phyloP scores from a whole-genome alignment of 139 green algal genomes.

The Tetradesmus lagerheimii region DNA sequence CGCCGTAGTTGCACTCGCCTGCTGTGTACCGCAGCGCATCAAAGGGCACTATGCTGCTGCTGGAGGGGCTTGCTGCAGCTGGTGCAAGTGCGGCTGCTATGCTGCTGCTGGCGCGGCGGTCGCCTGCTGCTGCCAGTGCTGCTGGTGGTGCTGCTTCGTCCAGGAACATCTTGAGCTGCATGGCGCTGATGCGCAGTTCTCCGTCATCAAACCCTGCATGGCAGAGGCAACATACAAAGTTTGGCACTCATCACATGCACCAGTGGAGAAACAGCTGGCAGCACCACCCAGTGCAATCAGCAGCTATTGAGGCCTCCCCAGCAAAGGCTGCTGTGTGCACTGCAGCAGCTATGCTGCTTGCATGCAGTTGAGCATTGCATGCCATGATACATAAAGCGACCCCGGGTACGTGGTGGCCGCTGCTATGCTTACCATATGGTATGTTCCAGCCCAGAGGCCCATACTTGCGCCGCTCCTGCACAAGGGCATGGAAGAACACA shows the following conservation, averaged over 20 bases:
- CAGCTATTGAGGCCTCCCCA: too few species aligned
- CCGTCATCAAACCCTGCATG: slow-evolving; percentile 74
- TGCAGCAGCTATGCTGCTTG: neutral
- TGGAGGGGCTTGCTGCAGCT: neutral
- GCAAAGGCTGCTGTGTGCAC: too few species aligned
- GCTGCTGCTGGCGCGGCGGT: neutral
- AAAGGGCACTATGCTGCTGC: slow-evolving; percentile 58
- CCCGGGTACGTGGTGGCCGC: neutral
- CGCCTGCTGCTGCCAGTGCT: slow-evolving; percentile 4
- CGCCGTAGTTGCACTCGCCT: slow-evolving; percentile 83
- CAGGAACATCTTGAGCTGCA: slow-evolving; percentile 82
- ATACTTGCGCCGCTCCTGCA: slow-evolving; percentile 77
- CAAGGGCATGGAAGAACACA: slow-evolving; percentile 76
- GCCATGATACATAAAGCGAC: neutral
- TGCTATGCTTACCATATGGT: slow-evolving; percentile 60
- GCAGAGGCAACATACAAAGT: neutral
- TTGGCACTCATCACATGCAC: too few species aligned
- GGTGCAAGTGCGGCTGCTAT: neutral
- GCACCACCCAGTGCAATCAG: neutral
- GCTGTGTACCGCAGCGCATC: slow-evolving; percentile 77
- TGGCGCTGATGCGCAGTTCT: slow-evolving; percentile 78
- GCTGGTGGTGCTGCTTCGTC: slow-evolving; percentile 57
- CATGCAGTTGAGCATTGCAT: neutral
- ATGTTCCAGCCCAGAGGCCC: slow-evolving; percentile 80
- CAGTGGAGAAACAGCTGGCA: neutral